Base-by-base conservation (phyloP, 2,329 filamentous ascomycete genomes). In the Parastagonospora nodorum region DNA sequence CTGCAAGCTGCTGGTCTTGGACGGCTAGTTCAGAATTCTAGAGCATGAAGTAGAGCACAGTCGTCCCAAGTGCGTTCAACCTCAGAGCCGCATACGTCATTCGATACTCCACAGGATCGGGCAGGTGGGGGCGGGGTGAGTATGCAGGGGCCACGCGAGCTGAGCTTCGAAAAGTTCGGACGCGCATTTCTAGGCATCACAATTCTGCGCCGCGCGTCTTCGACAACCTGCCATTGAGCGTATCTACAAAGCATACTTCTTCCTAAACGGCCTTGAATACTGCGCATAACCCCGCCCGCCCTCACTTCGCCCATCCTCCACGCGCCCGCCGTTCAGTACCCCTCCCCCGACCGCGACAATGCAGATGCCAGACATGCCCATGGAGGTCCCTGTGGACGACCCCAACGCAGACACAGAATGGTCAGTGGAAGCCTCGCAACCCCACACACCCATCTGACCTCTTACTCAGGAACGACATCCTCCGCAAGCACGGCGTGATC, bases 351-450 rank as follows among this genome's bases (percentile, higher is more conserved):
- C 54, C 44, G 45, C 56, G 43, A 58, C 19, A 19, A 74, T 73
- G 65, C 66, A 69, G 53, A 72, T 67, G 71, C 78, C 79, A 64
- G 79, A 85, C 59, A 78, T 83, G 75, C 82, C 82, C 33, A 78
- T 87, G 57, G 82, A 87, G 67, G 94, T 99, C 53, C 92, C 92
- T 38, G 88, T 99, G 61, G 91, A 96, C 71, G 88, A 97, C 71
- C 93, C 93, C 29, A 96, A 97, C 70, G 94, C 92, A 57, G 94
- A 99, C 73, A 99, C 94, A 57, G 94, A 99, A 87, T 99, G 94
- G 94, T 92, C 48, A 48, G 54, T 15, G 8, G 2, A 11, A 2
- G 9, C 19, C 12, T 27, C 8, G 15, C 1, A 11, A 10, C 16
- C 8, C n/a, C 5, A n/a, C 15, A 11, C 14, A 47, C 29, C n/a